A percentile compares a stretch with the other conserved stretches of the same genome.
Evolutionary conservation across 2,329 filamentous ascomycete genomes (phyloP).

Genomic region (Claviceps sp.): DNA sequence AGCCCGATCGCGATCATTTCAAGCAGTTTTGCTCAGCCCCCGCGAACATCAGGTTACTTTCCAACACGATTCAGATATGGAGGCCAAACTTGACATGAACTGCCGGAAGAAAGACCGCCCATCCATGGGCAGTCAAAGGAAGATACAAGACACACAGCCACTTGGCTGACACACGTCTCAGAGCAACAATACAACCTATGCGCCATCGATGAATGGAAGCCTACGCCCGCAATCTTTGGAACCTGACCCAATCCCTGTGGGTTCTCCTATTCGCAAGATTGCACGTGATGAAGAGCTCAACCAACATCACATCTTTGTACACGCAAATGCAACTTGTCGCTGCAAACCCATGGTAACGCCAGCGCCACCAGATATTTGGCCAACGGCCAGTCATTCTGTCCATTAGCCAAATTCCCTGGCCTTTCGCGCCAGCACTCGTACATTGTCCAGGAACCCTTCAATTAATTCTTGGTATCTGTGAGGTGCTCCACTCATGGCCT

Average conservation of each 20-base stretch:
- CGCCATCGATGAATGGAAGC: background rate
- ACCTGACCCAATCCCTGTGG: background rate
- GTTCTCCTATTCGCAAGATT: background rate
- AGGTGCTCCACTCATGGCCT: constrained; percentile 34
- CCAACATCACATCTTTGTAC: background rate
- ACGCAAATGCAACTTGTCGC: background rate
- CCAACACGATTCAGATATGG: background rate
- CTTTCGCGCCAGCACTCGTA: constrained; percentile 42
- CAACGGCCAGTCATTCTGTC: background rate
- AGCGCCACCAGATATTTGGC: background rate
- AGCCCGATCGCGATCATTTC: too few species aligned
- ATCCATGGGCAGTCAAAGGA: background rate
- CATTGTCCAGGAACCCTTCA: constrained; percentile 62
- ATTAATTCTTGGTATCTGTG: constrained; percentile 56
- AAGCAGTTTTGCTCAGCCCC: too few species aligned
- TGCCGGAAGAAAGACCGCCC: background rate
- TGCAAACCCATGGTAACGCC: background rate
- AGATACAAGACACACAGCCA: background rate
- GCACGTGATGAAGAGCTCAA: background rate
- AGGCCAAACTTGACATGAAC: background rate
- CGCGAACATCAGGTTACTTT: background rate
- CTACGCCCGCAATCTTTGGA: background rate
- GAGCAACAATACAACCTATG: background rate
- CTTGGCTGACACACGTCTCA: background rate
- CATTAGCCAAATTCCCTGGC: constrained; percentile 19